A percentile compares a stretch with the other conserved stretches of the same genome.
Conservation (phyloP, 371 early-diverging fungal genomes). For the Mucor racemosus region DNA sequence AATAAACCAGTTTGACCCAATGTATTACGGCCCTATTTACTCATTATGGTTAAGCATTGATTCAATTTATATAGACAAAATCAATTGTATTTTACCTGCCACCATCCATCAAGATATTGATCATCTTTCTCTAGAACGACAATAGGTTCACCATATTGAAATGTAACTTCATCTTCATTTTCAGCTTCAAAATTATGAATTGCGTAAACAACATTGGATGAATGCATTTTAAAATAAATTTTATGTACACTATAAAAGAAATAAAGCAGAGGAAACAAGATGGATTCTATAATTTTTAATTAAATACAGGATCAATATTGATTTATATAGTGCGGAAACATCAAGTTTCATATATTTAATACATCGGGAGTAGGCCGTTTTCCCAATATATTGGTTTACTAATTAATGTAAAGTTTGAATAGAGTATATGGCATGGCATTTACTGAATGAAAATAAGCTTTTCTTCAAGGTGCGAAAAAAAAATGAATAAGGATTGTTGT, state of each 20-base stretch:
- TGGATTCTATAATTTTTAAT: neutral
- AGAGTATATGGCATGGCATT: neutral
- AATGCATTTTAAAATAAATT: conserved; percentile 24
- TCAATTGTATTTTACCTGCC: conserved; percentile 62
- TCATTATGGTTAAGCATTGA: neutral
- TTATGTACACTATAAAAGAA: neutral
- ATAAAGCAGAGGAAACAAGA: neutral
- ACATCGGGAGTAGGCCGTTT: neutral
- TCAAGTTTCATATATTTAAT: neutral
- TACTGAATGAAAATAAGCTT: neutral
- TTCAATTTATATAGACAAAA: neutral
- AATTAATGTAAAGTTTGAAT: neutral
- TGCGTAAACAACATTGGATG: conserved; percentile 63
- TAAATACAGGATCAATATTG: neutral
- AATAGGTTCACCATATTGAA: conserved; percentile 72
- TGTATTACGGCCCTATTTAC: conserved; percentile 39
- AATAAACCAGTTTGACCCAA: conserved; percentile 68
- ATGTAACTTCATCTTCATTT: conserved; percentile 80
- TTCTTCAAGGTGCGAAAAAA: no score
- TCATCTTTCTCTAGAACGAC: conserved; percentile 80
- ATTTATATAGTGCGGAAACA: neutral
- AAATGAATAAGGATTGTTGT: no score
- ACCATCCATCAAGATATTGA: conserved; percentile 84
- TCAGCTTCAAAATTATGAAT: conserved; percentile 71
- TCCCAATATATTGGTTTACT: neutral